These are phyloP conservation scores for Cercospora janseana DNA, from an alignment of 2,329 filamentous ascomycete species.

Conservation along the genomic window DNA sequence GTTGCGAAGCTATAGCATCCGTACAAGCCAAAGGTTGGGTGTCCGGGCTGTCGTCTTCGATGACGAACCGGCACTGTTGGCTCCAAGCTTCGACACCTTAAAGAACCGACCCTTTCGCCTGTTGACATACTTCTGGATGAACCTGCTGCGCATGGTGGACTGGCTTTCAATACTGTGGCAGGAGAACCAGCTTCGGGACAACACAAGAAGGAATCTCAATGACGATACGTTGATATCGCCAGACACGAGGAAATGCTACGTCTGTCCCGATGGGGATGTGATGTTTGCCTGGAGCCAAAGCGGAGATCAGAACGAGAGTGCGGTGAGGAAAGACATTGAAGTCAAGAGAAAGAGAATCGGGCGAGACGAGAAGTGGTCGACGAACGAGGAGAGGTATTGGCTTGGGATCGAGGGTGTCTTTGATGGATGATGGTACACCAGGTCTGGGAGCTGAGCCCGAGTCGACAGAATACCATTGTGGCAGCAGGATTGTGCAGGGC, in stretches of 20 bases:
- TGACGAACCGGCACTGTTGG: constrained; percentile 24
- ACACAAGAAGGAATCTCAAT: constrained; percentile 27
- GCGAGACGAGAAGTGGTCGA: constrained; percentile 25
- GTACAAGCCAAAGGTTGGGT: constrained; percentile 22
- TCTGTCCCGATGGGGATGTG: constrained; percentile 30
- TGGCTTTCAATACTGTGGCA: neutral
- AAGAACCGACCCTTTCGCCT: constrained; percentile 14
- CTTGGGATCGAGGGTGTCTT: constrained; percentile 33
- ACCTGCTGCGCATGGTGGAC: neutral
- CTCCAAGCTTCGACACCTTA: constrained; percentile 13
- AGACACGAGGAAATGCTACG: constrained; percentile 29
- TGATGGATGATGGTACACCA: constrained; percentile 28
- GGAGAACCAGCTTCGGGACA: neutral
- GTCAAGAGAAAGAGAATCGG: constrained; percentile 26
- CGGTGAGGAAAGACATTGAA: constrained; percentile 25
- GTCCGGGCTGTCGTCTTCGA: constrained; percentile 31
- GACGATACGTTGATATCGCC: constrained; percentile 24
- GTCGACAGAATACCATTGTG: too few relatives aligned
- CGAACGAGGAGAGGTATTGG: constrained; percentile 35
- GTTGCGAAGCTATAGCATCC: constrained; percentile 29
- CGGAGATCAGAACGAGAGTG: constrained; percentile 16
- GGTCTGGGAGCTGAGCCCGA: too few relatives aligned
- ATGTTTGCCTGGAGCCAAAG: constrained; percentile 32
- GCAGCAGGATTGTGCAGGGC: too few relatives aligned
- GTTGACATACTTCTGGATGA: constrained; percentile 16